Base-by-base conservation (phyloP, 208 protist species). In the Porcisia hertigi region DNA sequence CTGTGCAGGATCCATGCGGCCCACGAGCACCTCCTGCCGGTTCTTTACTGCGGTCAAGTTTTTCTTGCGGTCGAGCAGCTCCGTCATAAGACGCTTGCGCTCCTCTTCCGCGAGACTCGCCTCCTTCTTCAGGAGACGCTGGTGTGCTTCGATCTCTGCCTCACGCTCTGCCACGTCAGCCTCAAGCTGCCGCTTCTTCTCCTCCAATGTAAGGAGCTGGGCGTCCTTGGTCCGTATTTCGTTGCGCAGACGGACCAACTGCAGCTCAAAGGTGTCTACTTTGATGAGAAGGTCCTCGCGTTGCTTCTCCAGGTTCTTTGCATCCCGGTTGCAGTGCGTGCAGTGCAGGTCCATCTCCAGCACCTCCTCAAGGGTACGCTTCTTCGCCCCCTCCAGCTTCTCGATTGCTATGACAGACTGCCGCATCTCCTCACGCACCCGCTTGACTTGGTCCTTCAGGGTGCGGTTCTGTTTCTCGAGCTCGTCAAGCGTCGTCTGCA, bases 401-500 rank as follows among this genome's bases (percentile, higher is more conserved):
- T 87, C 92, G 11, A 96, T 79, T 20, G 88, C 79, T 14, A 90
- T 57, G 30, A 86, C 82, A 3, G 91, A 84, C 65, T 86, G 86
- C 11, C 90, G 90, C 41, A 97, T 78, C 63, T 98, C 94, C 76
- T 96, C 86, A 5, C 84, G 73, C 45, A 98, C 92, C 4, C 95
- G 93, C 81, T 98, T 98, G 55, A 97, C 91, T 85, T 98, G 96
- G 49, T 57, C 77, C 55, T 95, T 87, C 25, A 98, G 76, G 25
- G 94, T 87, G 9, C 82, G 78, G 81, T 95, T 76, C 79, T 98
- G 89, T 79, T 88, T 80, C 64, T 86, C 71, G 34, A 97, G 80
- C 52, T 97, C 91, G 70, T 97, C 93, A 0, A 98, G 84, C 0
- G 92, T 93, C 23, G 23, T 86, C 76, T 96, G 91, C 49, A 98